These are phyloP conservation scores for Mycena floridula DNA, from an alignment of 768 basidiomycete genomes.

Conservation along the genomic window DNA sequence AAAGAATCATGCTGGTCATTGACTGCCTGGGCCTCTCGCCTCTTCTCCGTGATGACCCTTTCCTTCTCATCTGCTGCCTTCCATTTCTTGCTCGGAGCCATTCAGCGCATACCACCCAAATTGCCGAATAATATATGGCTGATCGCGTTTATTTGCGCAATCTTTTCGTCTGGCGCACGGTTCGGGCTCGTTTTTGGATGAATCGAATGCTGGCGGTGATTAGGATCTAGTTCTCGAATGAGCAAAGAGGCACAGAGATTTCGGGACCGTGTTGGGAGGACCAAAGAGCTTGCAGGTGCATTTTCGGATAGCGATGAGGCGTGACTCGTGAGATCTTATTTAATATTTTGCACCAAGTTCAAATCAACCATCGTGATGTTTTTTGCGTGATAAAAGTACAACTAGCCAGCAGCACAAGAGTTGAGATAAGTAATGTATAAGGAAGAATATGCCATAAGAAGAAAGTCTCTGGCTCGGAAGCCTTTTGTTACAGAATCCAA, in stretches of 20 bases:
- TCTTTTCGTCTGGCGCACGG: background rate
- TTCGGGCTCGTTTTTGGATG: no score
- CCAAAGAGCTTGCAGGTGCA: slow-evolving; percentile 2
- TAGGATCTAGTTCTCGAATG: no score
- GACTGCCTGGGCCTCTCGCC: background rate
- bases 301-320: slow-evolving; percentile 7
- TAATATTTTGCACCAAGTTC: no score
- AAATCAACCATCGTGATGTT: no score
- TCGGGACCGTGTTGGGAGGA: background rate
- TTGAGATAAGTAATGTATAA: background rate
- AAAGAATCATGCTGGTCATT: slow-evolving; percentile 66
- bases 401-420: background rate
- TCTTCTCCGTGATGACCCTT: background rate
- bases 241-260: no score
- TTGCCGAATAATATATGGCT: no score
- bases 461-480: no score
- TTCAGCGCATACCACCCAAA: background rate
- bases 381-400: background rate
- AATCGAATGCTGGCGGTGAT: no score
- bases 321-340: no score
- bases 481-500: background rate
- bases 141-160: no score
- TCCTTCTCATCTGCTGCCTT: background rate
- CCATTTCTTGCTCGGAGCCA: background rate
- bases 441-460: no score